A percentile compares a stretch with the other conserved stretches of the same genome.
These are phyloP conservation scores for Coelastrella sp. DNA, from an alignment of 139 green algal species.

Conservation along the genomic window DNA sequence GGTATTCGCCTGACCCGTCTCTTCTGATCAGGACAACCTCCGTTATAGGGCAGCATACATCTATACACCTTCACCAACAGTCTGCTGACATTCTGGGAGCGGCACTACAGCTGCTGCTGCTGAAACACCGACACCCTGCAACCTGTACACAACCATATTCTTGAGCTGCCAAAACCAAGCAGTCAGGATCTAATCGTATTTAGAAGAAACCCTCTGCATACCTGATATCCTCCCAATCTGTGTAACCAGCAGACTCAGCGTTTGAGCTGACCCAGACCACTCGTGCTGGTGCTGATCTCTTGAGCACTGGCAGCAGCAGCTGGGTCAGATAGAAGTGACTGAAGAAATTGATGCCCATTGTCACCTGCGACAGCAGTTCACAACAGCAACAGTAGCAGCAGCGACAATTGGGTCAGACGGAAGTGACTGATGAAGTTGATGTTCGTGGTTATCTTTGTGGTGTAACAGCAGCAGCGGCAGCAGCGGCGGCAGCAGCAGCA, in stretches of 20 bases:
- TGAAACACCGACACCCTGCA: too few species aligned
- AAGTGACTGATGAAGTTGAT: conserved; percentile 7
- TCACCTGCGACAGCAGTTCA: background rate
- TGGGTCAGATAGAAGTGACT: conserved; percentile 13
- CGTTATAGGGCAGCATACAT: too few species aligned
- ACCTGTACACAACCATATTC: too few species aligned
- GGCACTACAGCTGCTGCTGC: too few species aligned
- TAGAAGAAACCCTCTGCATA: background rate
- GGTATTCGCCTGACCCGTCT: background rate
- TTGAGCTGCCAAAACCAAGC: too few species aligned
- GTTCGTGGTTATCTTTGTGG: background rate
- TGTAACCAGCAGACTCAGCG: background rate
- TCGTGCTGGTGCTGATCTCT: background rate
- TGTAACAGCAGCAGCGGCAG: background rate
- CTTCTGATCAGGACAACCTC: too few species aligned
- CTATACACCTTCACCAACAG: too few species aligned
- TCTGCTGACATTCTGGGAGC: too few species aligned
- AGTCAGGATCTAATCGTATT: too few species aligned
- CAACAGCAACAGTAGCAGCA: background rate
- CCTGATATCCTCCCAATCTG: conserved; percentile 26
- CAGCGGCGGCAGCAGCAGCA: too few species aligned
- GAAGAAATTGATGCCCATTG: conserved; percentile 13
- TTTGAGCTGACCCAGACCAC: background rate
- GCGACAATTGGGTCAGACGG: conserved; percentile 1
- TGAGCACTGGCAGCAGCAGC: conserved; percentile 14